Percentiles rank a stretch among this genome's conserved stretches.
Conservation (phyloP, 2,329 filamentous ascomycete species). For the Boeremia lycopersici region DNA sequence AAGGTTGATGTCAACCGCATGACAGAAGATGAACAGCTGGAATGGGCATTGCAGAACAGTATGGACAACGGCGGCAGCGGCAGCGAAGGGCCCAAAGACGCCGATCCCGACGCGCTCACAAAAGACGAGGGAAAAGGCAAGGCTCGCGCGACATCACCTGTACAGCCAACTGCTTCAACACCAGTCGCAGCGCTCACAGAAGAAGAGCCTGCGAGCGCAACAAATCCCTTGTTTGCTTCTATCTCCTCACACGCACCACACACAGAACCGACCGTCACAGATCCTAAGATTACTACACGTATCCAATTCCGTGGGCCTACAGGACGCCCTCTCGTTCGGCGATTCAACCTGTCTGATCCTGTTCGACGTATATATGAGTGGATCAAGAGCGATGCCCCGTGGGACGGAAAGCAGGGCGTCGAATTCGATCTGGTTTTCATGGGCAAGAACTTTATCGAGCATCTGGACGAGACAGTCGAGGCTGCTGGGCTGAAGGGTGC, state of each 20-base stretch:
- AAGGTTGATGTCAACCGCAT: constrained; percentile 80
- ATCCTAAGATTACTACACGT: constrained; percentile 75
- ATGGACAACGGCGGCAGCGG: constrained; percentile 60
- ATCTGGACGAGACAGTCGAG: constrained; percentile 74
- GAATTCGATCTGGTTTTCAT: constrained; percentile 88
- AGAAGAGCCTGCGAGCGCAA: constrained; percentile 35
- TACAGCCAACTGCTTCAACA: constrained; percentile 19
- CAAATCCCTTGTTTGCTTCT: constrained; percentile 63
- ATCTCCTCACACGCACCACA: constrained; percentile 79
- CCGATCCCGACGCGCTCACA: constrained; percentile 88
- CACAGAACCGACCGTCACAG: constrained; percentile 70
- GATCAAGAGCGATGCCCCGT: constrained; percentile 82
- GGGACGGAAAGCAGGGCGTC: constrained; percentile 77
- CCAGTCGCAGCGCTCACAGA: constrained; percentile 20
- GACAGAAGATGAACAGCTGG: constrained; percentile 97
- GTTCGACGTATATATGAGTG: constrained; percentile 92
- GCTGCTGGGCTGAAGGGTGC: constrained; percentile 88
- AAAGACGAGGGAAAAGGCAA: constrained; percentile 66
- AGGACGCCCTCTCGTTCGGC: constrained; percentile 79
- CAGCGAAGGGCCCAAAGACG: constrained; percentile 59
- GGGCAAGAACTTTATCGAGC: constrained; percentile 82
- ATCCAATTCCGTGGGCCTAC: constrained; percentile 82
- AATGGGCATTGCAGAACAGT: constrained; percentile 91
- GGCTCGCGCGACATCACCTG: constrained; percentile 32
- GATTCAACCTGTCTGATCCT: constrained; percentile 77